Evolutionary conservation across 177 flowering plant genomes (phyloP).

Genomic region (Tripterygium wilfordii): DNA sequence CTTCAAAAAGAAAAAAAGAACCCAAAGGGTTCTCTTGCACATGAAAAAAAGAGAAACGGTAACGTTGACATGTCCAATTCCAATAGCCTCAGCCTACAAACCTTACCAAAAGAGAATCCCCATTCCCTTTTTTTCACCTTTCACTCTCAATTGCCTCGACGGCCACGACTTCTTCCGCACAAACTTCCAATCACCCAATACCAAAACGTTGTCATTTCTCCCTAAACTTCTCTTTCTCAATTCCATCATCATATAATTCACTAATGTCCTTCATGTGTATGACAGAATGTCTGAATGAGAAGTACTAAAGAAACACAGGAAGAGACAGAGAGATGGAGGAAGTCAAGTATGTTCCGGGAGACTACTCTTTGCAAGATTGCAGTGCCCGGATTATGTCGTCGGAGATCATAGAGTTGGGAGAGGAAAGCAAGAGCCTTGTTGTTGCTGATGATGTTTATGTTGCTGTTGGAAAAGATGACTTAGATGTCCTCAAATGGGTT

Average conservation of each 20-base stretch:
- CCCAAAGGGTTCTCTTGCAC: too few species aligned
- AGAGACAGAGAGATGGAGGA: constrained; percentile 17
- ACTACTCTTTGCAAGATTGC: constrained; percentile 9
- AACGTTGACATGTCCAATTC: constrained; percentile 13
- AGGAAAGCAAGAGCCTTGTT: constrained; percentile 40
- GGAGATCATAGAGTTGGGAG: constrained; percentile 71
- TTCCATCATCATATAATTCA: constrained; percentile 9
- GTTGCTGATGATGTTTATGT: constrained; percentile 54
- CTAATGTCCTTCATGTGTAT: background rate
- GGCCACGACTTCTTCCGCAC: constrained; percentile 30
- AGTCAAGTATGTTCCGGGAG: constrained; percentile 5
- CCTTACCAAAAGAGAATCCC: constrained; percentile 35
- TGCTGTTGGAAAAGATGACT: constrained; percentile 70
- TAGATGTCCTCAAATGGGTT: constrained; percentile 60
- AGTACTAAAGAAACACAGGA: background rate
- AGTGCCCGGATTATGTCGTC: constrained; percentile 28
- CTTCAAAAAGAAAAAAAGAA: too few species aligned
- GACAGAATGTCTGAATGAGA: background rate
- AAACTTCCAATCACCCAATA: constrained; percentile 18
- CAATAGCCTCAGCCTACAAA: constrained; percentile 22
- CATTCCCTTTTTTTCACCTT: constrained; percentile 5
- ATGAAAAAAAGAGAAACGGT: background rate
- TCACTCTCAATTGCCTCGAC: constrained; percentile 21
- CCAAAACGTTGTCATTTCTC: constrained; percentile 21
- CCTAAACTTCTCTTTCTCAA: too few species aligned